These are phyloP conservation scores for Aeschynomene evenia DNA, from an alignment of 306 rosid genomes.

Conservation along the genomic window DNA sequence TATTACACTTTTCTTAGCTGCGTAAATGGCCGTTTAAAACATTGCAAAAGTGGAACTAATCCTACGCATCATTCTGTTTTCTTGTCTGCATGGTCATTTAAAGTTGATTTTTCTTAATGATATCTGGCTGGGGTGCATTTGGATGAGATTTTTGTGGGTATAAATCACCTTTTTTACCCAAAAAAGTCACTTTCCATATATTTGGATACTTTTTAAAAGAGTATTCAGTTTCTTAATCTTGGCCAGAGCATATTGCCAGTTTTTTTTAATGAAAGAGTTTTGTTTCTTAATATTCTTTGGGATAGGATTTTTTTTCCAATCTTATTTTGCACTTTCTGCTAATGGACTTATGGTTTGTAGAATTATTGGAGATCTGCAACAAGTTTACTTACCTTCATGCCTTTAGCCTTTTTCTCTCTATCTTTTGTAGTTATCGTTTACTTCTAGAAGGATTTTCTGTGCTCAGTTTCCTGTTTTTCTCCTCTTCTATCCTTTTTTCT, in stretches of 20 bases:
- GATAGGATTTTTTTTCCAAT: not conserved
- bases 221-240: too few species aligned
- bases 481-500: not conserved
- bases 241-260: not conserved
- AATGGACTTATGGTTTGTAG: not conserved
- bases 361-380: not conserved
- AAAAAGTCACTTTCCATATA: too few species aligned
- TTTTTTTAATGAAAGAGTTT: not conserved
- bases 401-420: not conserved
- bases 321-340: not conserved
- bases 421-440: not conserved
- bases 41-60: not conserved
- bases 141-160: too few species aligned
- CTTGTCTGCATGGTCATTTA: not conserved
- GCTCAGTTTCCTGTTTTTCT: not conserved
- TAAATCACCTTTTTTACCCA: too few species aligned
- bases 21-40: not conserved
- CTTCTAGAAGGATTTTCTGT: constrained; percentile 7
- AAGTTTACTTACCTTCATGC: not conserved
- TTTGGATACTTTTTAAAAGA: too few species aligned
- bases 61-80: not conserved
- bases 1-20: not conserved
- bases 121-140: too few species aligned
- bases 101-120: not conserved
- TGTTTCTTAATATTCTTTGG: not conserved